Evolutionary conservation across 2,329 filamentous ascomycete species (phyloP).

Genomic region (Cladosporium sp.): DNA sequence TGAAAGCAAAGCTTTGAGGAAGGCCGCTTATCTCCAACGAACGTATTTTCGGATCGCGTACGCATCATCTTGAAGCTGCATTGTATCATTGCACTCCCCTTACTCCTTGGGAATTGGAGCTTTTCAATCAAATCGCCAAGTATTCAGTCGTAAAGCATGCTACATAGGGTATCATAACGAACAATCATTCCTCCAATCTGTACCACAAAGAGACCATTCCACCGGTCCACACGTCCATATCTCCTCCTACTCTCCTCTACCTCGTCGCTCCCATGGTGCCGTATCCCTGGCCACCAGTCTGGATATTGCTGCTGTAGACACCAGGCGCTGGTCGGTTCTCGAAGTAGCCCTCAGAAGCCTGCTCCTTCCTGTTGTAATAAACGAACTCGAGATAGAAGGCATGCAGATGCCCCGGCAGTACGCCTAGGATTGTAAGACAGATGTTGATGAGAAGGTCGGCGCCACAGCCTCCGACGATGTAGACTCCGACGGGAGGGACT

Average conservation of each 20-base stretch:
- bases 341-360: slow-evolving; percentile 55
- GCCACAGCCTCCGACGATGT: slow-evolving; percentile 47
- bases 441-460: slow-evolving; percentile 48
- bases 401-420: slow-evolving; percentile 68
- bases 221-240: not conserved
- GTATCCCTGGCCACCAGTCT: slow-evolving; percentile 54
- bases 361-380: slow-evolving; percentile 71
- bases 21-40: too few species aligned
- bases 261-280: slow-evolving; percentile 8
- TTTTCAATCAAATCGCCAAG: too few species aligned
- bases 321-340: slow-evolving; percentile 58
- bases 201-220: not conserved
- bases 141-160: too few species aligned
- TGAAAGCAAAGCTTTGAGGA: slow-evolving; percentile 8
- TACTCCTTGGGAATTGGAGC: too few species aligned
- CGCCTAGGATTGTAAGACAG: slow-evolving; percentile 45
- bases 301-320: slow-evolving; percentile 69
- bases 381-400: slow-evolving; percentile 75
- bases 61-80: too few species aligned
- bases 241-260: not conserved
- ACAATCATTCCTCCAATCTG: too few species aligned
- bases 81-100: too few species aligned
- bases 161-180: not conserved
- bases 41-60: too few species aligned
- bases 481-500: slow-evolving; percentile 49